phyloP scores from a whole-genome alignment of 441 rosid species.

The Erysimum cheiri region DNA sequence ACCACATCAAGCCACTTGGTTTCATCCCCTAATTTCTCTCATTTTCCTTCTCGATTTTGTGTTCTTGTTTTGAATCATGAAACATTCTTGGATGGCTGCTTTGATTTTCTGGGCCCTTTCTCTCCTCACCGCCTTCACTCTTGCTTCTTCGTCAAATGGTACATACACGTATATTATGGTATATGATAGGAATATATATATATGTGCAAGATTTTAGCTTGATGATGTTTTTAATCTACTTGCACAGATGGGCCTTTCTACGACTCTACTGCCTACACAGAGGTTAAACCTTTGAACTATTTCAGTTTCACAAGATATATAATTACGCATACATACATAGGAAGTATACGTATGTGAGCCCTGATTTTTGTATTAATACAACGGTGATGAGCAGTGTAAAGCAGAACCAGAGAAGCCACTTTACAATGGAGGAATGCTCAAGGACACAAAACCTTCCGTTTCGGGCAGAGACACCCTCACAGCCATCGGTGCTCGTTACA shows the following conservation, averaged over 20 bases:
- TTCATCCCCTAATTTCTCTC: slow-evolving; percentile 8
- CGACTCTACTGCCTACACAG: slow-evolving; percentile 69
- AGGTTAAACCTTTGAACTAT: slow-evolving; percentile 49
- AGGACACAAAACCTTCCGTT: slow-evolving; percentile 33
- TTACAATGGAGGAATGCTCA: slow-evolving; percentile 76
- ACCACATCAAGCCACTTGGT: slow-evolving; percentile 19
- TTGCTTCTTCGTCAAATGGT: slow-evolving; percentile 51
- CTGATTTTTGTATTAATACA: not conserved
- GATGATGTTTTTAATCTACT: not conserved
- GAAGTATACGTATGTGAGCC: not conserved
- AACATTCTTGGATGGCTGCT: slow-evolving; percentile 15
- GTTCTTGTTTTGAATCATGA: slow-evolving; percentile 34
- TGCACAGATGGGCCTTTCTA: slow-evolving; percentile 61
- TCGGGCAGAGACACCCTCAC: not conserved
- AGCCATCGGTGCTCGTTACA: slow-evolving; percentile 32
- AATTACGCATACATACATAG: not conserved
- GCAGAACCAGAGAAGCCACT: slow-evolving; percentile 62
- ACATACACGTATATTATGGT: slow-evolving; percentile 12
- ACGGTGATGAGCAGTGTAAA: slow-evolving; percentile 63
- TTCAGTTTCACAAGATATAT: not conserved
- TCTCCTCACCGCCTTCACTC: slow-evolving; percentile 38
- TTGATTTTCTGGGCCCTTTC: slow-evolving; percentile 37
- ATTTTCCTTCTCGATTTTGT: slow-evolving; percentile 13
- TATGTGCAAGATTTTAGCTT: slow-evolving; percentile 6
- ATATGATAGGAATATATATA: not conserved